Conservation (phyloP, 2,329 filamentous ascomycete genomes). For the Fusarium chaquense region DNA sequence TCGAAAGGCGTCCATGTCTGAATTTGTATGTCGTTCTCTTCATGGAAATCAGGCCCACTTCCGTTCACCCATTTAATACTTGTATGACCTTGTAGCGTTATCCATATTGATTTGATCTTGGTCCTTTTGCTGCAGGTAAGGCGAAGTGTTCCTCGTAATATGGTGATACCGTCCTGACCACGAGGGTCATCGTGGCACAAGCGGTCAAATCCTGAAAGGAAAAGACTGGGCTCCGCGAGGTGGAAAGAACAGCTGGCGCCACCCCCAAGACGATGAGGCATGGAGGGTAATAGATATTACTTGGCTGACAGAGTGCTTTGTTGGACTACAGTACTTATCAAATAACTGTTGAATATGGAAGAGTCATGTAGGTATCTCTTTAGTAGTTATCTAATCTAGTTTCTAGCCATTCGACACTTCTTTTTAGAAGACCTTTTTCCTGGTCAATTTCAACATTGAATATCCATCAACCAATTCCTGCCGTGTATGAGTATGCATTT, state of each 20-base stretch:
- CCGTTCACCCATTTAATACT: not conserved
- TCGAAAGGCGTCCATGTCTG: not conserved
- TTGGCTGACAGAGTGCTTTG: not conserved
- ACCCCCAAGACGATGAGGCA: not conserved
- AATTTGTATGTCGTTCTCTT: not conserved
- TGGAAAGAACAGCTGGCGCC: not conserved
- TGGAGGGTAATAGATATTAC: not conserved
- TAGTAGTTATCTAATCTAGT: no score
- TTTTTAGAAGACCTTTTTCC: no score
- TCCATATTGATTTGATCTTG: not conserved
- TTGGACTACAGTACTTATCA: not conserved
- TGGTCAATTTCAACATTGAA: no score
- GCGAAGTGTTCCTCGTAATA: not conserved
- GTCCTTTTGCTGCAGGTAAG: not conserved
- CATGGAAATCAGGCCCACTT: not conserved
- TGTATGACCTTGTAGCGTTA: not conserved
- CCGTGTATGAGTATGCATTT: no score
- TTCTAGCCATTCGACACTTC: accelerated
- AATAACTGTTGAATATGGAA: no score
- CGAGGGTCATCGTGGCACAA: not conserved
- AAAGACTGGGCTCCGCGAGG: not conserved
- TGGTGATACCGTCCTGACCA: not conserved
- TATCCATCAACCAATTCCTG: no score
- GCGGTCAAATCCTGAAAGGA: not conserved
- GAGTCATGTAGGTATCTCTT: no score